Conservation (phyloP, 164 flowering plant genomes). For the Kalanchoe fedtschenkoi region DNA sequence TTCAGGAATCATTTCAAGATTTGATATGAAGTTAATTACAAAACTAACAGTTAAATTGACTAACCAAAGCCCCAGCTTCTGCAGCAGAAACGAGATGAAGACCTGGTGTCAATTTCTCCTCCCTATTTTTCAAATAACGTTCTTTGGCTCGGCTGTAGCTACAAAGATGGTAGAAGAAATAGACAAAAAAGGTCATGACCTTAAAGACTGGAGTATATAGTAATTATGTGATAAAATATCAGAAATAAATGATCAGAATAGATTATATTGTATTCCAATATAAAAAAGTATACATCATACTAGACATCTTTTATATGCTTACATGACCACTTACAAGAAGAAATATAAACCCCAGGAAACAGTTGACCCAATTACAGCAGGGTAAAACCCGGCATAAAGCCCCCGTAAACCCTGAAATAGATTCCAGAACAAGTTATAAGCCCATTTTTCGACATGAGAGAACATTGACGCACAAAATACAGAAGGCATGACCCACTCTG, state of each 20-base stretch:
- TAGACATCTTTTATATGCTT: background rate
- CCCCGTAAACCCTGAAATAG: conserved; percentile 75
- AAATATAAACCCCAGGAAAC: conserved; percentile 88
- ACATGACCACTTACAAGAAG: conserved; percentile 58
- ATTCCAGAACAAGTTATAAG: background rate
- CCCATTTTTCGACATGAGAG: background rate
- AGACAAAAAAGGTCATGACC: background rate
- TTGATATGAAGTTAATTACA: background rate
- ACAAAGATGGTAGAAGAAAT: conserved; percentile 10
- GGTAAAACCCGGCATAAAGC: conserved; percentile 81
- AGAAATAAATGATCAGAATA: background rate
- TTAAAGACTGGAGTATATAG: background rate
- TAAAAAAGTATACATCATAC: background rate
- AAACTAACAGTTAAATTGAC: conserved; percentile 10
- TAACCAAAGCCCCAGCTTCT: conserved; percentile 85
- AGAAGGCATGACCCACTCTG: background rate
- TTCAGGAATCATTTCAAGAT: background rate
- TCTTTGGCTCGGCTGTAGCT: conserved; percentile 84
- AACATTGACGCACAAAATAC: background rate
- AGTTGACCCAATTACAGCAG: conserved; percentile 88
- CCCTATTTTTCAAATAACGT: conserved; percentile 47
- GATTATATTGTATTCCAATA: background rate
- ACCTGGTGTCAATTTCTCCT: conserved; percentile 46
- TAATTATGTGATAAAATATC: background rate
- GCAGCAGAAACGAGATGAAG: conserved; percentile 81